A percentile compares a stretch with the other conserved stretches of the same genome.
Evolutionary conservation across 345 rosid genomes (phyloP).

Genomic region (Kandelia obovata): DNA sequence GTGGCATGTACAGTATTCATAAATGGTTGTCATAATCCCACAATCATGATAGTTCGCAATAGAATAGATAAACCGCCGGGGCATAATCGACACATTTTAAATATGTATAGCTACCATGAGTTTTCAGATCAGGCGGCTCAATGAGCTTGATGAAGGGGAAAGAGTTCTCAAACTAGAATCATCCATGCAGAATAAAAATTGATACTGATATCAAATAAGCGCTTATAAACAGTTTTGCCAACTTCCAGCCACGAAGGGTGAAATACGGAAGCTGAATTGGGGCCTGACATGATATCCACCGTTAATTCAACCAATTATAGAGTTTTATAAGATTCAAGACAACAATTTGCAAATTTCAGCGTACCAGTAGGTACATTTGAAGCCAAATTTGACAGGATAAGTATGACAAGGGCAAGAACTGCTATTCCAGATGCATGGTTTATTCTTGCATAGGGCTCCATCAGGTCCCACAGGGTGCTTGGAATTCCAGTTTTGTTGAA

Average conservation of each 20-base stretch:
- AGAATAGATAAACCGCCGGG: too few relatives aligned
- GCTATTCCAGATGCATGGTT: constrained; percentile 45
- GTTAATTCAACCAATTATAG: not conserved
- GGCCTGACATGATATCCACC: too few relatives aligned
- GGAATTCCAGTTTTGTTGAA: constrained; percentile 88
- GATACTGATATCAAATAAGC: too few relatives aligned
- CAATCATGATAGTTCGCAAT: not conserved
- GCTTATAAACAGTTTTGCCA: too few relatives aligned
- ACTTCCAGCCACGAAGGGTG: too few relatives aligned
- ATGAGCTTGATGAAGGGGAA: too few relatives aligned
- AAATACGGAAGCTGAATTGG: too few relatives aligned
- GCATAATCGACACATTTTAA: too few relatives aligned
- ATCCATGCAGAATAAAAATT: too few relatives aligned
- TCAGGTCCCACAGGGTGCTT: constrained; percentile 58
- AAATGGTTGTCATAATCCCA: not conserved
- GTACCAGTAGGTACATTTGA: constrained; percentile 92
- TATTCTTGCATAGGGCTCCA: constrained; percentile 68
- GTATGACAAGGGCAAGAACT: constrained; percentile 63
- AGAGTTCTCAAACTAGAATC: too few relatives aligned
- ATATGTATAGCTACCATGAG: too few relatives aligned
- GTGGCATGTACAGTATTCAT: not conserved
- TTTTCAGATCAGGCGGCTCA: too few relatives aligned
- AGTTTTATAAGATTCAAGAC: not conserved
- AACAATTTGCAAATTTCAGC: not conserved
- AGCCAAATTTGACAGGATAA: constrained; percentile 65